Percentiles rank a stretch among this genome's conserved stretches.
These are phyloP conservation scores for Fusarium tuaranense DNA, from an alignment of 2,329 filamentous ascomycete species.

Conservation along the genomic window DNA sequence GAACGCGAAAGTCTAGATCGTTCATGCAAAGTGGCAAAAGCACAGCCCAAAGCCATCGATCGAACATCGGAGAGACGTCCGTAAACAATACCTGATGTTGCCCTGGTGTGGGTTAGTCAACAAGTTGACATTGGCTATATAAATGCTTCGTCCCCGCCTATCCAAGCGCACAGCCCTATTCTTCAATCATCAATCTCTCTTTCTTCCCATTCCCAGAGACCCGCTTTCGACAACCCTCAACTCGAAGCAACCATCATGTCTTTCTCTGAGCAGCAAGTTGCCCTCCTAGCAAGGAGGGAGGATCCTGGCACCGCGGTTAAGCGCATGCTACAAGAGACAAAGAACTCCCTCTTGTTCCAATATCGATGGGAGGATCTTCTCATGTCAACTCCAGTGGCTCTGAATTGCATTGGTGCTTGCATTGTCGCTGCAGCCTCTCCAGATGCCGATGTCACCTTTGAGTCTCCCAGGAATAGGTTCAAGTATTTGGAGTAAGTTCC, in stretches of 20 bases:
- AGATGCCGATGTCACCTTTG: neutral
- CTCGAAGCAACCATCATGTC: neutral
- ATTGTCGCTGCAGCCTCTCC: neutral
- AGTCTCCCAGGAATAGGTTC: neutral
- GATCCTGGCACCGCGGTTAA: neutral
- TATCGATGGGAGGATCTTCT: neutral
- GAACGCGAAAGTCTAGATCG: neutral
- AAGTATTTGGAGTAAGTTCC: neutral
- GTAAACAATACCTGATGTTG: neutral
- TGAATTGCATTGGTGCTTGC: neutral
- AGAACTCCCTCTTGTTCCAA: neutral
- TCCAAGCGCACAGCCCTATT: neutral
- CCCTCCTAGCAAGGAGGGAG: neutral
- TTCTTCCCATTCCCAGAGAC: neutral
- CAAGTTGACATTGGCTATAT: neutral
- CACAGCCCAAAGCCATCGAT: neutral
- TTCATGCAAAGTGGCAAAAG: neutral
- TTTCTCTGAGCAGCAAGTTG: neutral
- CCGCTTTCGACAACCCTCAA: no score
- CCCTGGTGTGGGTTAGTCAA: neutral
- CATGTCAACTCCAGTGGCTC: neutral
- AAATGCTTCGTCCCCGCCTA: neutral
- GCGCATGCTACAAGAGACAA: neutral
- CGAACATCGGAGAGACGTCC: neutral
- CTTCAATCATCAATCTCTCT: neutral